Evolutionary conservation across 208 protist genomes (phyloP).

Genomic region (Trichomonas vaginalis): DNA sequence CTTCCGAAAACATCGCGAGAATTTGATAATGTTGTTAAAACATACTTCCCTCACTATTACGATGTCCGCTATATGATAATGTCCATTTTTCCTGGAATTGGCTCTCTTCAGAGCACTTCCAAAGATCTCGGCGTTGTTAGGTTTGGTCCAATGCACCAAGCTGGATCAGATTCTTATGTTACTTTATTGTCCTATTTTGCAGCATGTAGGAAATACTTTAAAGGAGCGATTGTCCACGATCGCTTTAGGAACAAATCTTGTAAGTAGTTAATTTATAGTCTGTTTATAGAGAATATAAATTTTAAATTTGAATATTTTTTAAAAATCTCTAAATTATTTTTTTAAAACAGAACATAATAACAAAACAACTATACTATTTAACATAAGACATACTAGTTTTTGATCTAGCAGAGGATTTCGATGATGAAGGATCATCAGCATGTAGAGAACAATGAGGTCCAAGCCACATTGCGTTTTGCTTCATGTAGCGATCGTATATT

Average conservation of each 20-base stretch:
- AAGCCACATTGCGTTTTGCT: not conserved
- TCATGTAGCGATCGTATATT: slow-evolving; percentile 8
- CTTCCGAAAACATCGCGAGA: not conserved
- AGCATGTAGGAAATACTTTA: not conserved
- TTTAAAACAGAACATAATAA: too few relatives aligned
- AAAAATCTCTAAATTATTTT: too few relatives aligned
- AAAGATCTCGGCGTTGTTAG: not conserved
- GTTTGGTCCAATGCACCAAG: not conserved
- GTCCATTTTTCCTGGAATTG: too few relatives aligned
- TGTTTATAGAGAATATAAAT: too few relatives aligned
- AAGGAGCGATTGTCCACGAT: not conserved
- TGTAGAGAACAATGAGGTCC: not conserved
- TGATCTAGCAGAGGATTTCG: not conserved
- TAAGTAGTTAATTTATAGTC: too few relatives aligned
- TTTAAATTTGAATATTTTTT: too few relatives aligned
- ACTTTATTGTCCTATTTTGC: not conserved
- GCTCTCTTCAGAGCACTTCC: not conserved
- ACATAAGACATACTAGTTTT: too few relatives aligned
- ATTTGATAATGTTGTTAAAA: not conserved
- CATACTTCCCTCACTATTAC: not conserved
- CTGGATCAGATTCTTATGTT: too few relatives aligned
- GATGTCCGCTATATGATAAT: not conserved
- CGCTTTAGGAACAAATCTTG: not conserved
- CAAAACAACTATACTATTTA: too few relatives aligned
- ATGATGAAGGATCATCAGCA: not conserved